Base-by-base conservation (phyloP, 257 asterid genomes). In the Nicotiana knightiana region DNA sequence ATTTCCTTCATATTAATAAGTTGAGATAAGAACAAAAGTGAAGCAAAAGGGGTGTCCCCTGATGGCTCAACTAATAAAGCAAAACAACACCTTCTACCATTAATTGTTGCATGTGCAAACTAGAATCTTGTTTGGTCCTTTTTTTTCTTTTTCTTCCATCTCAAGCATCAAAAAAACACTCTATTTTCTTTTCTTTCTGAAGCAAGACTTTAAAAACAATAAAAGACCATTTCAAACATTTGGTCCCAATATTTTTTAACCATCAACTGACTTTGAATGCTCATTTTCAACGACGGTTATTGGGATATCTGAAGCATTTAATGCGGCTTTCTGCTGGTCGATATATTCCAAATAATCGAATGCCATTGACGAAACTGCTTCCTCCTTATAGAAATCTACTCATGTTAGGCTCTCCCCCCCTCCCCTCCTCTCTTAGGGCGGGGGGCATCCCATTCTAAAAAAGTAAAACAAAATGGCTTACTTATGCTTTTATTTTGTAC, bases 31-130 rank as follows among this genome's bases (percentile, higher is more conserved):
- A 88, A 88, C 92, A 90, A 88, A 92, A 88, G 63, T 83, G 86
- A 85, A 87, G 84, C 77, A 68, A 13, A 82, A 87, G 62, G 53
- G 54, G 54, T 88, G 93, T 85, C 91, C 90, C 88, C 84, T 83
- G 79, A 76, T 91, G 92, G 91, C 83, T 86, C 85, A 81, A 79
- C 88, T 81, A 86, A 92, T 67, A 54, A 67, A 85, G 97, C 81
- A 90, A 92, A 87, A 82, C 86, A 89, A 82, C 90, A 89, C 13
- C 43, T 82, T 77, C 85, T 68, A 59, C 81, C 88, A 93, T 92
- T 89, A 91, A 91, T 88, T 87, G 86, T 83, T 90, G 91, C 97
- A 93, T 93, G 97, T 92, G 95, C 93, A 55, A 32, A 79, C 26
- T 87, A 84, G 39, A 85, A 85, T 82, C 83, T 82, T 85, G 30